Evolutionary conservation across 1,284 basidiomycete species (phyloP), one percentile per base, ranked within the genome.

Genomic region (Ganoderma sp.): DNA sequence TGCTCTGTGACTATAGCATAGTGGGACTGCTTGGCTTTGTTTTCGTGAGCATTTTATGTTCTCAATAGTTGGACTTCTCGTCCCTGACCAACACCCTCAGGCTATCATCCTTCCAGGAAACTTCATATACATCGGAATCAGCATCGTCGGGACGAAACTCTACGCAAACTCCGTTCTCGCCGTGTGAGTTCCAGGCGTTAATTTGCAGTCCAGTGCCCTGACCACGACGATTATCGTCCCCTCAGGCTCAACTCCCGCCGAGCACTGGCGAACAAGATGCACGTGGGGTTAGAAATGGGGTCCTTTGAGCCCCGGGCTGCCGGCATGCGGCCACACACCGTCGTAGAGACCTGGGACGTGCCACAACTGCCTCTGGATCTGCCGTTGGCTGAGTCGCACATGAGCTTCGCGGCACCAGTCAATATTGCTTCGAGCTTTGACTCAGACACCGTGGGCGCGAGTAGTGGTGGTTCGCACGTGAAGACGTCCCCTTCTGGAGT

Each of bases 121-220:
- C 50, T 54, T 54, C 50, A 54, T 54, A 54, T 54, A 54, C 50
- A 54, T 54, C 8, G 50, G 50, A 19, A 54, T 54, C 50, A 54
- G 50, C 50, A 54, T 54, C 22, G 50, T 10, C 28, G 22, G 22
- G 4, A 54, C 50, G 4, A 54, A 54, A 32, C 22, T 54, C 22
- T 54, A 54, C 22, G 22, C 50, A 1, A 54, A 54, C 15, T 54
- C 50, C 14, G 50, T 54, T 15, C 50, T 54, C 17, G 50, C 50
- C 1, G 50, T 54, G 50, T 54, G 28, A 3, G 50, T 14, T 8
- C 37, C 7, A n/a, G 19, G 1, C 8, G 17, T 45, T n/a, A 3
- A 0, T 45, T 19, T 2, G 17, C 5, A 17, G 17, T 8, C 19
- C 17, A 45, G 17, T n/a, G 7, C 28, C 14, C 8, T 52, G n/a